Conservation (phyloP, 2,329 filamentous ascomycete species). For the Sporothrix dimorphospora region DNA sequence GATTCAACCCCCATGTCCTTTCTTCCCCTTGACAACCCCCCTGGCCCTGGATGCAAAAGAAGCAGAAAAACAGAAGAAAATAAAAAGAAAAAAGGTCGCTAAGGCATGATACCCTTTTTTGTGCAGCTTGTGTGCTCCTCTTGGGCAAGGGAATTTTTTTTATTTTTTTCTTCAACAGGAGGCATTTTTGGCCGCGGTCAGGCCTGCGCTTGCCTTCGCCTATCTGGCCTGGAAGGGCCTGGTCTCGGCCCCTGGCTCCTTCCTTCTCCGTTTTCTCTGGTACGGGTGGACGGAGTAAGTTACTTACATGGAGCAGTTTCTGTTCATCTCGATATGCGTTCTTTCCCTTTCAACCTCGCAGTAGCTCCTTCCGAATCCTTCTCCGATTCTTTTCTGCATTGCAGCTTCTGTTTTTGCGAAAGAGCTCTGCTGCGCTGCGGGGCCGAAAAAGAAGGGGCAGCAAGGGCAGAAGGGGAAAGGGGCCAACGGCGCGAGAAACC, state of each 20-base stretch:
- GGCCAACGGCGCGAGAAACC: not conserved
- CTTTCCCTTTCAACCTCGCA: not conserved
- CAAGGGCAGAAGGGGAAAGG: not conserved
- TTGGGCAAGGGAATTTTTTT: not conserved
- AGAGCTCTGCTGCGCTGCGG: slow-evolving; percentile 17
- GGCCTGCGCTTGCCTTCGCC: not conserved
- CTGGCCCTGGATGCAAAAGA: not conserved
- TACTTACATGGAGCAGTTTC: not conserved
- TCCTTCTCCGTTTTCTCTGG: not conserved
- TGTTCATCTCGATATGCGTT: not conserved
- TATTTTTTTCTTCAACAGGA: not conserved
- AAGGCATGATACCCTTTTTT: slow-evolving; percentile 1
- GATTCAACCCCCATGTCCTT: not conserved
- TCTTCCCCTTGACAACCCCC: not conserved
- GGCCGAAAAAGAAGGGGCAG: slow-evolving; percentile 20
- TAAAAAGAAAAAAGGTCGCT: not conserved
- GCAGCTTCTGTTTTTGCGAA: slow-evolving; percentile 25
- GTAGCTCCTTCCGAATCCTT: not conserved
- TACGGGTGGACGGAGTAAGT: not conserved
- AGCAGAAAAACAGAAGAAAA: not conserved
- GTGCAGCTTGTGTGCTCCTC: not conserved
- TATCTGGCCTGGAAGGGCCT: slow-evolving; percentile 18
- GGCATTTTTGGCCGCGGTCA: slow-evolving; percentile 14
- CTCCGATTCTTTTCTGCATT: slow-evolving; percentile 10
- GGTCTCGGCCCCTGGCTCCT: slow-evolving; percentile 15